Base-by-base conservation (phyloP, 345 rosid genomes). In the Arabidopsis suecica region DNA sequence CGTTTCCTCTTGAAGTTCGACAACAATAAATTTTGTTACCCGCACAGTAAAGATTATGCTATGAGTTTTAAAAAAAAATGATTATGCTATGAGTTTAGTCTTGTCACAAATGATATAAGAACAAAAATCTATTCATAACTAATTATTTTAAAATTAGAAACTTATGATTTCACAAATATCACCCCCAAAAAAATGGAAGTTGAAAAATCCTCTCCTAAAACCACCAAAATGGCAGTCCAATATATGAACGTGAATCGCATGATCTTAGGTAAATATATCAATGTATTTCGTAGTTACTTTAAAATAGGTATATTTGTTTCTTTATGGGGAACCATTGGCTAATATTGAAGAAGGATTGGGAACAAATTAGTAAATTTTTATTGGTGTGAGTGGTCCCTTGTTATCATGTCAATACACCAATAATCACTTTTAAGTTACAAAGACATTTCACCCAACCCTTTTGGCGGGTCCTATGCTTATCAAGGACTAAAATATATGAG, bases 381-480 rank as follows among this genome's bases (percentile, higher is more conserved):
- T 20, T 22, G 73, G 47, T 75, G 45, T 22, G 44, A 42, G 47
- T 59, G 74, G 74, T 42, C 74, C 79, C 48, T 60, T 23, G 74
- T 75, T 68, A 60, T 75, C 48, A 68, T 75, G 69, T 58, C 61
- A 13, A 58, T 49, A 12, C 34, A 74, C 78, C 61, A 74, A 51
- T 47, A 57, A 61, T 61, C 71, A 62, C 80, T 76, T 76, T 76
- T 69, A 76, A 69, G 70, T 69, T 76, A 76, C 80, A 75, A 32
- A 30, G 79, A 75, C 79, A 16, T 68, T 75, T 75, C 63, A 68
- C 63, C 79, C 62, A 62, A 61, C 7, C 36, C 18, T 18, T 69
- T 61, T 34, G 42, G 65, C 10, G 66, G 80, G 80, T 69, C 80
- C 70, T 45, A 34, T 42, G 36, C 75, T 76, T 76, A 69, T 62